Base-by-base conservation (phyloP, 2,329 filamentous ascomycete species). In the Aurifilum marmelostoma region DNA sequence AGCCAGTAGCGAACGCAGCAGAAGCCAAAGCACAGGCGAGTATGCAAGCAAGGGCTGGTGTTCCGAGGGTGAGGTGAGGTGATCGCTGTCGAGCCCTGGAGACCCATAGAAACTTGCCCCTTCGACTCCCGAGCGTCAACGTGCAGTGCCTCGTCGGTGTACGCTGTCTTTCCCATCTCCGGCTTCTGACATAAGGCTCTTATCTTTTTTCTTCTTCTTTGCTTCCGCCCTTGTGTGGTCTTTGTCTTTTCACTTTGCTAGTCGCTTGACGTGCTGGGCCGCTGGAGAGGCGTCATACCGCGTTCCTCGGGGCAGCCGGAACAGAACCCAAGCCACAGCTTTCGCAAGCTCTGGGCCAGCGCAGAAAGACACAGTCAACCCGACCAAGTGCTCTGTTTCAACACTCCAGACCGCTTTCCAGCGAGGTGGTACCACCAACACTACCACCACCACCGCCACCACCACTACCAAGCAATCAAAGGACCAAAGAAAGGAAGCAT, bases 1-100 rank as follows among this genome's bases (percentile, higher is more conserved):
- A 60, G 58, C 58, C 29, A 39, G 58, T 9, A 60, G 27, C 24
- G n/a, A 11, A 34, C 37, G 58, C 54, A 58, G 54, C 56, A 60
- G 16, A 12, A 14, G 24, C 11, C 2, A 21, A n/a, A 56, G 18
- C 29, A 27, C 24, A 32, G 32, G 9, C 12, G 52, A 29, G 34
- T 29, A 8, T 39, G 58, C 58, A 39, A 9, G n/a, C 58, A 37
- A 5, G 29, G 29, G 5, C 32, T n/a, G 50, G 50, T 54, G 24
- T 43, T 43, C 41, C 43, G 43, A 47, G 52, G 50, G 52, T 56
- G 52, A 56, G 52, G 52, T 56, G 52, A n/a, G n/a, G n/a, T n/a
- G n/a, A 54, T 54, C n/a, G 50, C 24, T 54, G 50, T n/a, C 50
- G 5, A 47, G 7, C 27, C 24, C 52, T 56, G 52, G 27, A 47